A percentile compares a stretch with the other conserved stretches of the same genome.
Evolutionary conservation across 192 early-diverging fungal species (phyloP).

Genomic region (Coemansia sp.): DNA sequence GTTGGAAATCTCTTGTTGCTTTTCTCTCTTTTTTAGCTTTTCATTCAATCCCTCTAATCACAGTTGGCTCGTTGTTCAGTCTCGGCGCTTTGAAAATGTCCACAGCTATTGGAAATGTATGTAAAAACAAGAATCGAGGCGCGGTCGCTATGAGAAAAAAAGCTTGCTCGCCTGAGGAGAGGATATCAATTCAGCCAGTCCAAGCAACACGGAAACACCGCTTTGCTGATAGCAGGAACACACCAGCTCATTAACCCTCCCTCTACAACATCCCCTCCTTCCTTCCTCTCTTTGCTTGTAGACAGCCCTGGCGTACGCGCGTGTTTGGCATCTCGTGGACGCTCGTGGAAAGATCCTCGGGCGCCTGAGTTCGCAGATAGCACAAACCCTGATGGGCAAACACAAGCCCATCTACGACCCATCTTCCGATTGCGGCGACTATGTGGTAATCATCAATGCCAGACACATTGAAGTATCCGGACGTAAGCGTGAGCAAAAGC

Average conservation of each 20-base stretch:
- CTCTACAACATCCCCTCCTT: no score
- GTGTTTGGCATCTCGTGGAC: slow-evolving; percentile 92
- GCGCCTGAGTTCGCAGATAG: slow-evolving; percentile 77
- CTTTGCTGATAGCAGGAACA: no score
- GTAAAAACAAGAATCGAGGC: slow-evolving; percentile 3
- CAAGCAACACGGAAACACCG: no score
- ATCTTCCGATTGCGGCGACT: slow-evolving; percentile 90
- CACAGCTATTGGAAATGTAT: slow-evolving; percentile 49
- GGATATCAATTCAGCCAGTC: no score
- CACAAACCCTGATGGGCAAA: slow-evolving; percentile 92
- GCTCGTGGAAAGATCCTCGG: slow-evolving; percentile 82
- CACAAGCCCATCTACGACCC: slow-evolving; percentile 93
- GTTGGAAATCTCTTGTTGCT: background rate
- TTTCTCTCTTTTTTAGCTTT: background rate
- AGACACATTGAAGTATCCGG: slow-evolving; percentile 74
- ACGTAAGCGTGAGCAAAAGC: slow-evolving; percentile 79
- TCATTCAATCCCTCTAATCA: background rate
- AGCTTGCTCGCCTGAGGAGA: no score
- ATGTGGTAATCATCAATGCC: slow-evolving; percentile 94
- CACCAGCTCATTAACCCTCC: no score
- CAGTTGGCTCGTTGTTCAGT: background rate
- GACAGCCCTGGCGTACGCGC: slow-evolving; percentile 80
- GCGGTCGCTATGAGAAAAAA: no score
- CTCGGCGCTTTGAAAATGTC: slow-evolving; percentile 28
- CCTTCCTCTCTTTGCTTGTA: no score